Base-by-base conservation (phyloP, 257 asterid genomes). In the Nicotiana paniculata region DNA sequence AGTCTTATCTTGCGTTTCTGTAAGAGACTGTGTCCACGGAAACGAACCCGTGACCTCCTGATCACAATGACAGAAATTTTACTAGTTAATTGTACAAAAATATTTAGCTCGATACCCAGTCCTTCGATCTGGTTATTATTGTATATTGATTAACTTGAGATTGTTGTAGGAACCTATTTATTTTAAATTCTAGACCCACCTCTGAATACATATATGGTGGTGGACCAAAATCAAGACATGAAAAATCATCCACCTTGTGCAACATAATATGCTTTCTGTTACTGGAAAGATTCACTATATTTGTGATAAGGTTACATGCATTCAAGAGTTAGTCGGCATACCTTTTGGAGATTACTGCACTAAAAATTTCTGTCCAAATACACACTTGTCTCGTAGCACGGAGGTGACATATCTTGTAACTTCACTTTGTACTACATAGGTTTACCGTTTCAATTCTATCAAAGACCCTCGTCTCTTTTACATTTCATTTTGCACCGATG, bases 71-170 rank as follows among this genome's bases (percentile, higher is more conserved):
- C 30, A 28, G 1, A 1, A 28, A 28, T 28, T 28, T 28, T 28
- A 28, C 30, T 1, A 28, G 30, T 28, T 28, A 28, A 28, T 28
- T 28, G 30, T 28, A 28, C 1, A 28, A 28, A 1, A 28, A 28
- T 1, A 28, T 28, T 28, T 28, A 28, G 30, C 30, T 28, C 30
- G 30, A 28, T 28, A 28, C 30, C 1, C 30, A 0, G 30, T 43
- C 3, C 3, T 0, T 1, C 0, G 10, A 1, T 39, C 0, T 2
- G 6, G 0, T 39, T 39, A 7, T 39, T 39, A 43, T 2, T 2
- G 12, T 9, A 9, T 28, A 28, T 28, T 28, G 30, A 43, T 43
- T 7, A 2, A 7, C 46, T 39, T 39, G 46, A 39, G 46, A 39
- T 37, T 1, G 43, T 2, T 6, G 0, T 28, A 6, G 46, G 3